Evolutionary conservation across 2,329 filamentous ascomycete genomes (phyloP).

Genomic region (Hypoxylon sp.): DNA sequence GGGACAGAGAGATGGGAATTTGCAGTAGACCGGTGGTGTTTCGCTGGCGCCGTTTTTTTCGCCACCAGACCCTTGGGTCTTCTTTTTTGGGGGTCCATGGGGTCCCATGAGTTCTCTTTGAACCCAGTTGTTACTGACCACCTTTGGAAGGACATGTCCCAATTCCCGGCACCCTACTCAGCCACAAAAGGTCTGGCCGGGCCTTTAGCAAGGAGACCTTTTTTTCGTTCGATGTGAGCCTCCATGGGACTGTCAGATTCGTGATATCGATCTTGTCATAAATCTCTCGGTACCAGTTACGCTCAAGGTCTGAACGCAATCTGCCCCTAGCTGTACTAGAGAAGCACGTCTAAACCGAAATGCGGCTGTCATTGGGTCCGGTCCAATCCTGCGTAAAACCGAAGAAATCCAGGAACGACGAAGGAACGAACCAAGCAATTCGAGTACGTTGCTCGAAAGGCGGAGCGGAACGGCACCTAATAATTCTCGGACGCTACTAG

Average conservation of each 20-base stretch:
- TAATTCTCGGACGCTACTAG: constrained; percentile 37
- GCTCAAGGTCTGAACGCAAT: constrained; percentile 29
- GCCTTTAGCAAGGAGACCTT: constrained; percentile 45
- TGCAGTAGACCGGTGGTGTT: constrained; percentile 48
- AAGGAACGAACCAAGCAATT: constrained; percentile 29
- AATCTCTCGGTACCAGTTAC: constrained; percentile 34
- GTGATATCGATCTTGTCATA: constrained; percentile 41
- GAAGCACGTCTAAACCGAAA: constrained; percentile 21
- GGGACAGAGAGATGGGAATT: constrained; percentile 50
- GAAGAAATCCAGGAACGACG: constrained; percentile 44
- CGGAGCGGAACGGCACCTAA: constrained; percentile 49
- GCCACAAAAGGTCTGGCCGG: constrained; percentile 55
- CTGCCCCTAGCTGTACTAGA: constrained; percentile 8
- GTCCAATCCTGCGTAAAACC: constrained; percentile 35
- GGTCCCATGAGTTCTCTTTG: constrained; percentile 46
- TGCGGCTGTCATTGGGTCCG: constrained; percentile 30
- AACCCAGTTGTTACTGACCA: constrained; percentile 22
- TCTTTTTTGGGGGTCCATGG: constrained; percentile 50
- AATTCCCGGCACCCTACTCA: constrained; percentile 46
- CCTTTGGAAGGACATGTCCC: constrained; percentile 42
- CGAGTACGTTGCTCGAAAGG: constrained; percentile 40
- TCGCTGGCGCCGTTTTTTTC: constrained; percentile 50
- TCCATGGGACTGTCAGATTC: constrained; percentile 44
- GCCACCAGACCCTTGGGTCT: constrained; percentile 54
- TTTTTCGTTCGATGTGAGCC: constrained; percentile 41